Evolutionary conservation across 768 basidiomycete genomes (phyloP).

Genomic region (Xanthoconium purpureum): DNA sequence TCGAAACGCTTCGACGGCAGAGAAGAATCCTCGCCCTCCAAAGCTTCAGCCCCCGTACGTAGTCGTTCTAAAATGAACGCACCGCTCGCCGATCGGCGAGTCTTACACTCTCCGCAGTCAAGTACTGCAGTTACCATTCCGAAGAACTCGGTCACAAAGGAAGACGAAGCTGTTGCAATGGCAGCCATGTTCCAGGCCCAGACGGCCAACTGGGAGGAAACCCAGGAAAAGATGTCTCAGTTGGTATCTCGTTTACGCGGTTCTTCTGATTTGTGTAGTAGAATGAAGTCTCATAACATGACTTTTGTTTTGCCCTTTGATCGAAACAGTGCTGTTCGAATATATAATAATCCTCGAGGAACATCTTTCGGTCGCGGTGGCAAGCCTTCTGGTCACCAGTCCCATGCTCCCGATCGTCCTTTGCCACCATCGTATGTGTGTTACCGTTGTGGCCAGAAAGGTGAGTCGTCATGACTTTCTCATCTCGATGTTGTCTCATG

Average conservation of each 20-base stretch:
- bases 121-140: conserved; percentile 33
- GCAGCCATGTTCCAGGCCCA: conserved; percentile 98
- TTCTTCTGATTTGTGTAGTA: conserved; percentile 65
- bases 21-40: conserved; percentile 48
- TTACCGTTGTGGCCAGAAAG: conserved; percentile 98
- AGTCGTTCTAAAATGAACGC: conserved; percentile 25
- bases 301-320: conserved; percentile 39
- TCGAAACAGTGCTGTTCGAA: conserved; percentile 59
- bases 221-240: conserved; percentile 99
- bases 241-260: conserved; percentile 68
- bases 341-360: conserved; percentile 63
- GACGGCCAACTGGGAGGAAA: conserved; percentile 95
- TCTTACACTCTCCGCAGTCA: conserved; percentile 34
- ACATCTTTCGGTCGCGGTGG: conserved; percentile 60
- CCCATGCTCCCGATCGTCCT: conserved; percentile 66
- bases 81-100: conserved; percentile 23
- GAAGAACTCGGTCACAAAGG: conserved; percentile 46
- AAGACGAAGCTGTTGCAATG: conserved; percentile 93
- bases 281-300: conserved; percentile 67
- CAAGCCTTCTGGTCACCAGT: conserved; percentile 45
- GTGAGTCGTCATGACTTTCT: conserved; percentile 38
- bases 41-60: conserved; percentile 31
- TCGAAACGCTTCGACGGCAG: conserved; percentile 89
- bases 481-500: conserved; percentile 1
- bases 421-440: conserved; percentile 96